Evolutionary conservation across 2,329 filamentous ascomycete genomes (phyloP).

Genomic region (Talaromyces sp.): DNA sequence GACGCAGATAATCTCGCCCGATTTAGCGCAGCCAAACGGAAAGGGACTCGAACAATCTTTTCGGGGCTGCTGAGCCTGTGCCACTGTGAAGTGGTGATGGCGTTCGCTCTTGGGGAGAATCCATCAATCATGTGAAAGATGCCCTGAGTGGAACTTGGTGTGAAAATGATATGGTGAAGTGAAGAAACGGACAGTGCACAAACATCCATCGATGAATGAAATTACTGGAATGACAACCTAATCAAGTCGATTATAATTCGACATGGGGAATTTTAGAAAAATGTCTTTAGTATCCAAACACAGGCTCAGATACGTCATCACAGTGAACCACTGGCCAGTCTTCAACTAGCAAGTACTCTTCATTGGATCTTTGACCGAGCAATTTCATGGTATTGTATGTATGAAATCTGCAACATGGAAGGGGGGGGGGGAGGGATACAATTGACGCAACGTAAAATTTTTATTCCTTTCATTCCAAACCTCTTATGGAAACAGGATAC

Average conservation of each 20-base stretch:
- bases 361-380: neutral
- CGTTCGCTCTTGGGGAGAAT: neutral
- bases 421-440: neutral
- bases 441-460: neutral
- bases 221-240: neutral
- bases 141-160: neutral
- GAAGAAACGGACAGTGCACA: neutral
- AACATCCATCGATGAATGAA: neutral
- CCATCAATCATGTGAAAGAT: too few relatives aligned
- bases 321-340: neutral
- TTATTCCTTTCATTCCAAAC: neutral
- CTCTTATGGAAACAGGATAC: conserved; percentile 3
- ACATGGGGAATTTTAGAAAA: neutral
- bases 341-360: neutral
- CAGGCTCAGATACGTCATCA: neutral
- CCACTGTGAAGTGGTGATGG: neutral
- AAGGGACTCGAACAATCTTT: conserved; percentile 28
- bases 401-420: neutral
- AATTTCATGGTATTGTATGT: neutral
- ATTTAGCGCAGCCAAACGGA: conserved; percentile 25
- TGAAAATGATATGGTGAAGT: neutral
- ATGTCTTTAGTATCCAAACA: neutral
- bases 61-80: conserved; percentile 18
- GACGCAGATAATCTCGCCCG: conserved; percentile 23
- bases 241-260: neutral